Conservation (phyloP, 345 rosid species). For the Salix exigua region DNA sequence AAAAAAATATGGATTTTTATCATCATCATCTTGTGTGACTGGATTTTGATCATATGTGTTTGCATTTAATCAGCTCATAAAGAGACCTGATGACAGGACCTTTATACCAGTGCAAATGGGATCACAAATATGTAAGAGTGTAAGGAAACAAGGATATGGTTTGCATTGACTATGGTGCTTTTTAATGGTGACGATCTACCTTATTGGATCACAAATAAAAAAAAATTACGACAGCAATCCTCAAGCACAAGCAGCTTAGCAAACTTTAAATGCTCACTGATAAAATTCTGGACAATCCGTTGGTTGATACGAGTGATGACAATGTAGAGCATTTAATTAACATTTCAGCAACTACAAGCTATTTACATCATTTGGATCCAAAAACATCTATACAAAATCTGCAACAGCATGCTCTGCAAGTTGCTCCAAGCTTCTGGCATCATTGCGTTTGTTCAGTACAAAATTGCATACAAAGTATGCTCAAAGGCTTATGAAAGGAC, state of each 20-base stretch:
- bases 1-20: no score
- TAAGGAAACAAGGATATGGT: no score
- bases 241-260: background rate
- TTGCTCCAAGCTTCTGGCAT: background rate
- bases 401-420: background rate
- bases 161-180: background rate
- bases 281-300: background rate
- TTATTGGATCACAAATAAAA: background rate
- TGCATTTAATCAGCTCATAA: no score
- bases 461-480: conserved; percentile 20
- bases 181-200: background rate
- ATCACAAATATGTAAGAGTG: no score
- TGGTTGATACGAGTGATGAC: background rate
- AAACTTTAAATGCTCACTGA: background rate
- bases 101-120: no score
- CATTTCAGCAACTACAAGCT: background rate
- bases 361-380: background rate
- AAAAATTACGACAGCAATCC: background rate
- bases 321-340: background rate
- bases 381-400: conserved; percentile 4
- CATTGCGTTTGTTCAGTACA: conserved; percentile 14
- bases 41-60: no score
- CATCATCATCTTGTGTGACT: no score
- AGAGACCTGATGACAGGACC: no score
- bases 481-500: background rate